Base-by-base conservation (phyloP, 164 flowering plant genomes). In the Paratinospora sagittata region DNA sequence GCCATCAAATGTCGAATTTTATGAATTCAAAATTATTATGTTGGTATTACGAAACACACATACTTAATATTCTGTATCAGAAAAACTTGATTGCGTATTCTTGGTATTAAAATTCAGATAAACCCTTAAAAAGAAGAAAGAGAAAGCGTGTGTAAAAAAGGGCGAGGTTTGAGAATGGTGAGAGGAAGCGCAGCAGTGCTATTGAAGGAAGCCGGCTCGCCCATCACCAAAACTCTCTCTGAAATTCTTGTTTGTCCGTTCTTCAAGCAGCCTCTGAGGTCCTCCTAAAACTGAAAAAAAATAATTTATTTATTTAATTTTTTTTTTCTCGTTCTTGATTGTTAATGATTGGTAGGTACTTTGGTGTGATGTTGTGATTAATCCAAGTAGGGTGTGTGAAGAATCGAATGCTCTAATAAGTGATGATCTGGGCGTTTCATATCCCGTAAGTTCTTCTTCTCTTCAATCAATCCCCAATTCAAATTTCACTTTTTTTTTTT, bases 201-300 rank as follows among this genome's bases (percentile, higher is more conserved):
- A 27, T 72, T 88, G 47, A 84, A 74, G 80, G 78, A 81, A 37
- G 86, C 77, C 19, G 82, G 77, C 23, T 33, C 8, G 7, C 82
- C 76, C 23, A 52, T 92, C 75, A 80, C 55, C 82, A 84, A 82
- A 73, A 70, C 77, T 17, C 89, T 92, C 30, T 75, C 82, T 0
- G 93, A 90, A 33, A 75, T 88, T 19, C 82, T 92, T 0, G 91
- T 86, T 19, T 92, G 98, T 71, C 98, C 96, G 1, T 88, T 92
- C 67, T 86, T 96, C 65, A 89, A 89, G 68, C 89, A 88, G 63
- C 90, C 93, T 34, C 63, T 92, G 43, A 88, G 93, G 93, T 87
- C 21, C 61, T 30, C 34, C 34, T 30, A 30, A 30, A 30, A 2
- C 34, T 30, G n/a, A n/a, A n/a, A n/a, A n/a, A 30, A 30, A 30